Evolutionary conservation across 768 basidiomycete species (phyloP).

Genomic region (Phanerodontia chrysosporium): DNA sequence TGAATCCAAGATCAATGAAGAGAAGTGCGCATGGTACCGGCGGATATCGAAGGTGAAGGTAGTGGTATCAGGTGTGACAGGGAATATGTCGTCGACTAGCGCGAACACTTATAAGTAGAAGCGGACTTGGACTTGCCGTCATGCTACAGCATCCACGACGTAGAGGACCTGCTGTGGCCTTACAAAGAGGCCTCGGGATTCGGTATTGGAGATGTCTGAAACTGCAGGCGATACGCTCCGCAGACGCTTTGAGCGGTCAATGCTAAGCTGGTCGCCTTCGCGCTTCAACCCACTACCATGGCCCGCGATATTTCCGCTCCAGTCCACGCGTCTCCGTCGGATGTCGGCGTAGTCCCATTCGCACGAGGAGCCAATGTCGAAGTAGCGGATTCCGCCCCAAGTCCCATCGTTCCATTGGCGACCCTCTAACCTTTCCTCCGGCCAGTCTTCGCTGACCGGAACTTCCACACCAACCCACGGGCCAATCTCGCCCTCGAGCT

Average conservation of each 20-base stretch:
- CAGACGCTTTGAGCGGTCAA: conserved; percentile 52
- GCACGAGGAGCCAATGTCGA: conserved; percentile 62
- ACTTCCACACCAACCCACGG: conserved; percentile 93
- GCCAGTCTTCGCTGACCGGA: conserved; percentile 59
- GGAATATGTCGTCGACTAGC: neutral
- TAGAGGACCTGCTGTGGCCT: conserved; percentile 84
- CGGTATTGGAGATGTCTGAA: conserved; percentile 53
- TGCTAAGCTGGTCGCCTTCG: conserved; percentile 52
- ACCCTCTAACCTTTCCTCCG: conserved; percentile 47
- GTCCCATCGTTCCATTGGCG: conserved; percentile 85
- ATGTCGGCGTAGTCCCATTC: conserved; percentile 63
- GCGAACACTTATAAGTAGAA: neutral
- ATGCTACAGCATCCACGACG: conserved; percentile 78
- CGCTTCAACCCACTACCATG: conserved; percentile 39
- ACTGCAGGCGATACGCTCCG: conserved; percentile 64
- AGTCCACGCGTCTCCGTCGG: conserved; percentile 38
- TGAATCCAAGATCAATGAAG: conserved; percentile 5
- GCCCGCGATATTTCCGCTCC: conserved; percentile 30
- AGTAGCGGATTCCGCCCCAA: conserved; percentile 79
- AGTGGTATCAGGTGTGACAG: conserved; percentile 1
- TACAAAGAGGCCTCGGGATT: conserved; percentile 76
- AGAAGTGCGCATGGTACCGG: conserved; percentile 2
- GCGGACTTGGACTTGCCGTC: conserved; percentile 31
- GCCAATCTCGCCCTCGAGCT: conserved; percentile 75
- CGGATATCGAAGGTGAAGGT: conserved; percentile 2